phyloP scores from a whole-genome alignment of 768 basidiomycete species.

The Suillus spraguei region DNA sequence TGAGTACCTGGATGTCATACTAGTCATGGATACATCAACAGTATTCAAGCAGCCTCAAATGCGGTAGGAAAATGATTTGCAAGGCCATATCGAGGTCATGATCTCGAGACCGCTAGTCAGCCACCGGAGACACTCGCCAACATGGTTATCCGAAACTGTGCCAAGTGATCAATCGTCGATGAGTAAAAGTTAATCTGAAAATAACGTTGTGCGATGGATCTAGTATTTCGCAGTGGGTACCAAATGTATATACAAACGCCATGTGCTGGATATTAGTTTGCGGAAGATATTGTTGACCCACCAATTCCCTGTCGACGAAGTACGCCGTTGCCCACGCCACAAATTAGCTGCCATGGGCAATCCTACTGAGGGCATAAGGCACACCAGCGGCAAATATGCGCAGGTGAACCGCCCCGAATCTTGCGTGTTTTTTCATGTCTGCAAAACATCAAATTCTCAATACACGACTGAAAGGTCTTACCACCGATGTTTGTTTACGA shows the following conservation, averaged over 20 bases:
- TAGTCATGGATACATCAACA: background rate
- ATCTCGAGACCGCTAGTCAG: background rate
- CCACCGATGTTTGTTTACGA: background rate
- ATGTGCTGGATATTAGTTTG: background rate
- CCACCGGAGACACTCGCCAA: background rate
- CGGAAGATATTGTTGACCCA: background rate
- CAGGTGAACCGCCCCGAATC: slow-evolving; percentile 32
- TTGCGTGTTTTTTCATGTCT: slow-evolving; percentile 31
- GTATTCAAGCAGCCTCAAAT: background rate
- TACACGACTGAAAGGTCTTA: background rate
- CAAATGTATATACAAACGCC: background rate
- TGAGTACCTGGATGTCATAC: background rate
- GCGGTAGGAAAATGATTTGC: background rate
- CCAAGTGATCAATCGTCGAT: background rate
- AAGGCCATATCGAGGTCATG: background rate
- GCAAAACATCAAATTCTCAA: background rate
- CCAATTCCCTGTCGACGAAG: background rate
- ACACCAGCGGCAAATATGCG: slow-evolving; percentile 32
- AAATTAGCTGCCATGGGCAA: slow-evolving; percentile 26
- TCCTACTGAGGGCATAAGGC: slow-evolving; percentile 21
- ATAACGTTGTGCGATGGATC: background rate
- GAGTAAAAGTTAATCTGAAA: background rate
- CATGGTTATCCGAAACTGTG: background rate
- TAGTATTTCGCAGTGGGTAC: background rate
- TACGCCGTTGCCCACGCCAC: slow-evolving; percentile 5